A percentile compares a stretch with the other conserved stretches of the same genome.
These are phyloP conservation scores for Lyophyllum semitale DNA, from an alignment of 768 basidiomycete genomes.

Conservation along the genomic window DNA sequence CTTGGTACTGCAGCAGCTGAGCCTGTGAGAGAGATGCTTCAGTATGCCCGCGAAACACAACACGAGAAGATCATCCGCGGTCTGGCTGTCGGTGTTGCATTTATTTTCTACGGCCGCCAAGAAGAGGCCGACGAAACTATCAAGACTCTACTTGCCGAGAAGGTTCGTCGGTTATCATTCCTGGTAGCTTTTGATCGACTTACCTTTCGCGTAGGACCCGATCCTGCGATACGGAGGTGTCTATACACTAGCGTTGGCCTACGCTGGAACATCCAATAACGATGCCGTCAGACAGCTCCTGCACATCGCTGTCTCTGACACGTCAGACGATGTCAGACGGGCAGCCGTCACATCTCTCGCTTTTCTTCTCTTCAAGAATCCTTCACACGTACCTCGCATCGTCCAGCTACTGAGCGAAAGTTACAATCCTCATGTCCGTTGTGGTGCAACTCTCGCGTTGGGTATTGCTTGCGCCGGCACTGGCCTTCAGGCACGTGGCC, in stretches of 20 bases:
- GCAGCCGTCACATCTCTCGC: conserved; percentile 96
- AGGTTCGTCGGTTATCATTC: conserved; percentile 48
- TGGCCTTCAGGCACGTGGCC: conserved; percentile 72
- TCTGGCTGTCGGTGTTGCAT: conserved; percentile 88
- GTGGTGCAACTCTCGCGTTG: conserved; percentile 93
- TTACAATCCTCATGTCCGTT: conserved; percentile 98
- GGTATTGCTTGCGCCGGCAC: conserved; percentile 98
- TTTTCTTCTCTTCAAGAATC: conserved; percentile 96
- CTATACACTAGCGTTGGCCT: conserved; percentile 94
- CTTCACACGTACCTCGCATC: conserved; percentile 92
- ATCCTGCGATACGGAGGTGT: conserved; percentile 98
- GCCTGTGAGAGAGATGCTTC: conserved; percentile 90
- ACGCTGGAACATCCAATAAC: conserved; percentile 95
- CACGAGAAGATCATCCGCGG: conserved; percentile 99
- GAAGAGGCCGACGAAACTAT: conserved; percentile 91
- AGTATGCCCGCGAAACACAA: conserved; percentile 95
- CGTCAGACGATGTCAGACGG: conserved; percentile 94
- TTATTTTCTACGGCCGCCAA: conserved; percentile 90
- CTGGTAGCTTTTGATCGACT: neutral
- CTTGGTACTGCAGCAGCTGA: conserved; percentile 85
- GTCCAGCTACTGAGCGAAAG: conserved; percentile 97
- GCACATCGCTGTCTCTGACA: conserved; percentile 97
- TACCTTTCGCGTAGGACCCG: conserved; percentile 68
- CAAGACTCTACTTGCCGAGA: conserved; percentile 77
- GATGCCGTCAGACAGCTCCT: conserved; percentile 87